phyloP scores from a whole-genome alignment of 2,329 filamentous ascomycete species.

The Neofusicoccum ribis region DNA sequence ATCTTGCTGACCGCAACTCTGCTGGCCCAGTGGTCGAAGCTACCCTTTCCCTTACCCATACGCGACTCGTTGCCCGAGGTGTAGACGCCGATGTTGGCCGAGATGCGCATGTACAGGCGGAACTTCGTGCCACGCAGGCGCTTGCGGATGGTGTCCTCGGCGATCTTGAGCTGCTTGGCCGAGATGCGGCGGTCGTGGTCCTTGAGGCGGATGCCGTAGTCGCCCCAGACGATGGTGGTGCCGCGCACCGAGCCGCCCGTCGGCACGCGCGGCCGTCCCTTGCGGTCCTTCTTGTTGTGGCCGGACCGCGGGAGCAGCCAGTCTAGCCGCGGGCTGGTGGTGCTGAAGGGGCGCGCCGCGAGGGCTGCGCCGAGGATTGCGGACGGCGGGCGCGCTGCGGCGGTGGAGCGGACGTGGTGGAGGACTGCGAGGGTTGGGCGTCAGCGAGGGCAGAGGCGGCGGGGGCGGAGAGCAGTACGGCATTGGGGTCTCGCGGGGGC shows the following conservation, averaged over 20 bases:
- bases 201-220: conserved; percentile 89
- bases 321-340: conserved; percentile 60
- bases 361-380: conserved; percentile 19
- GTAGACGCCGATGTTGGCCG: conserved; percentile 93
- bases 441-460: neutral
- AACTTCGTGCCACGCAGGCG: conserved; percentile 89
- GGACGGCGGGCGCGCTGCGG: conserved; percentile 22
- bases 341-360: conserved; percentile 66
- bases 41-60: conserved; percentile 99
- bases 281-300: conserved; percentile 83
- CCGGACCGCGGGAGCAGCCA: conserved; percentile 83
- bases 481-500: conserved; percentile 22
- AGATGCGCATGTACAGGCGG: conserved; percentile 85
- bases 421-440: neutral
- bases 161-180: conserved; percentile 81
- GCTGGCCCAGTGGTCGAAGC: conserved; percentile 94
- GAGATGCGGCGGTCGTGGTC: conserved; percentile 92
- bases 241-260: conserved; percentile 90
- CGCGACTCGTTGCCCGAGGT: conserved; percentile 93
- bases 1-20: conserved; percentile 89
- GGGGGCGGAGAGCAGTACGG: neutral
- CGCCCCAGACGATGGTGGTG: conserved; percentile 94
- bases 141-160: conserved; percentile 89
- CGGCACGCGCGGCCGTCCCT: conserved; percentile 82
- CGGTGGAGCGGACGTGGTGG: conserved; percentile 23